Evolutionary conservation across 1,139 yeast genomes (phyloP).

Genomic region (Scheffersomyces quercinus): DNA sequence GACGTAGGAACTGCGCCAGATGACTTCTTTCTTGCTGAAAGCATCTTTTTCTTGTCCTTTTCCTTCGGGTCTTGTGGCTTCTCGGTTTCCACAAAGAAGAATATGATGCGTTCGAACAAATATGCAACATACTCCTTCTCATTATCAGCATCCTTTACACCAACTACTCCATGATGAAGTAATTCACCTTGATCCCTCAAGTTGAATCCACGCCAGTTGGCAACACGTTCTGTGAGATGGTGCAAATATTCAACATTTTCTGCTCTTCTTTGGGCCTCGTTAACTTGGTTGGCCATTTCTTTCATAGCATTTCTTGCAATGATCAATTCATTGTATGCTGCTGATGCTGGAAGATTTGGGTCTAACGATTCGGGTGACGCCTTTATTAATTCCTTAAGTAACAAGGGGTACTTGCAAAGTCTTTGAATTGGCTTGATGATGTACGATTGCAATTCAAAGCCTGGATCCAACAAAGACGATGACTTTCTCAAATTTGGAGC

Average conservation of each 20-base stretch:
- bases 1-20: conserved; percentile 28
- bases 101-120: conserved; percentile 81
- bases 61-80: conserved; percentile 19
- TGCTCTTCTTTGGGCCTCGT: conserved; percentile 91
- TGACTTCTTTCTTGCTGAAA: conserved; percentile 47
- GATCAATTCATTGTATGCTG: conserved; percentile 66
- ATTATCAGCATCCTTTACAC: conserved; percentile 71
- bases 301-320: conserved; percentile 66
- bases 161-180: conserved; percentile 73
- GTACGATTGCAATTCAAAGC: conserved; percentile 86
- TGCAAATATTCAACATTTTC: conserved; percentile 78
- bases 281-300: conserved; percentile 78
- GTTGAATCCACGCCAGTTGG: conserved; percentile 94
- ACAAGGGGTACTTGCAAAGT: conserved; percentile 86
- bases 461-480: conserved; percentile 71
- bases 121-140: conserved; percentile 92
- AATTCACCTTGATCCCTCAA: conserved; percentile 83
- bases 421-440: conserved; percentile 94
- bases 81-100: conserved; percentile 63
- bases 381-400: conserved; percentile 74
- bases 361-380: conserved; percentile 40
- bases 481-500: conserved; percentile 56
- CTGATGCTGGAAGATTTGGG: conserved; percentile 42
- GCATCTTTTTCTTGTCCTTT: conserved; percentile 33
- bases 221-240: conserved; percentile 69